These are phyloP conservation scores for Nannizzia gypsea DNA, from an alignment of 2,329 filamentous ascomycete genomes.

Conservation along the genomic window DNA sequence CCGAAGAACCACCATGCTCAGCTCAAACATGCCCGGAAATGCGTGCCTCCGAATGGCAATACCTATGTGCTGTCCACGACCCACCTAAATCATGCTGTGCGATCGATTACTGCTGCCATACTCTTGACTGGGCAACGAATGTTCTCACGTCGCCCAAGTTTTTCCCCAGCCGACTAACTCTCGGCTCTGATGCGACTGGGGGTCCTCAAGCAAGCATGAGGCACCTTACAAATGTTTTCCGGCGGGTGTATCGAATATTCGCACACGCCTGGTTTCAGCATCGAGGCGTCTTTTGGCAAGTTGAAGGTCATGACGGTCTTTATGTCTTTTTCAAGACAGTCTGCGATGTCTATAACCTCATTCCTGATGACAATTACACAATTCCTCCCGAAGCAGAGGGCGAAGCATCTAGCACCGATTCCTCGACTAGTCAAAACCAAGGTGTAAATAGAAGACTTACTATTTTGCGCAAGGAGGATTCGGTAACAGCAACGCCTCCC, in stretches of 20 bases:
- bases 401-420: background rate
- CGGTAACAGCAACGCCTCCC: conserved; percentile 21
- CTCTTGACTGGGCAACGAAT: conserved; percentile 93
- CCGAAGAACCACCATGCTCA: conserved; percentile 81
- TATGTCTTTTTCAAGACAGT: conserved; percentile 97
- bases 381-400: conserved; percentile 88
- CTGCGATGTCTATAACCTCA: conserved; percentile 78
- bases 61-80: conserved; percentile 93
- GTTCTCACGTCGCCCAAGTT: conserved; percentile 89
- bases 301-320: conserved; percentile 79
- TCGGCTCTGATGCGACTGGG: conserved; percentile 39
- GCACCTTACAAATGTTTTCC: conserved; percentile 89
- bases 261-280: conserved; percentile 99
- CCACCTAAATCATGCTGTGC: conserved; percentile 94
- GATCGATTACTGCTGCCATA: conserved; percentile 98
- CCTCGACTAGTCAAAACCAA: conserved; percentile 6
- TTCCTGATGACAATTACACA: conserved; percentile 91
- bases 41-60: conserved; percentile 98
- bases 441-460: conserved; percentile 16
- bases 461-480: conserved; percentile 32
- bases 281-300: conserved; percentile 84
- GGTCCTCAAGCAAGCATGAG: conserved; percentile 35
- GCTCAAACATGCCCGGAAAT: conserved; percentile 88
- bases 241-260: conserved; percentile 89
- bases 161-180: conserved; percentile 71